A percentile compares a stretch with the other conserved stretches of the same genome.
Evolutionary conservation across 2,329 filamentous ascomycete genomes (phyloP).

Genomic region (Chaetomiaceae sp.): DNA sequence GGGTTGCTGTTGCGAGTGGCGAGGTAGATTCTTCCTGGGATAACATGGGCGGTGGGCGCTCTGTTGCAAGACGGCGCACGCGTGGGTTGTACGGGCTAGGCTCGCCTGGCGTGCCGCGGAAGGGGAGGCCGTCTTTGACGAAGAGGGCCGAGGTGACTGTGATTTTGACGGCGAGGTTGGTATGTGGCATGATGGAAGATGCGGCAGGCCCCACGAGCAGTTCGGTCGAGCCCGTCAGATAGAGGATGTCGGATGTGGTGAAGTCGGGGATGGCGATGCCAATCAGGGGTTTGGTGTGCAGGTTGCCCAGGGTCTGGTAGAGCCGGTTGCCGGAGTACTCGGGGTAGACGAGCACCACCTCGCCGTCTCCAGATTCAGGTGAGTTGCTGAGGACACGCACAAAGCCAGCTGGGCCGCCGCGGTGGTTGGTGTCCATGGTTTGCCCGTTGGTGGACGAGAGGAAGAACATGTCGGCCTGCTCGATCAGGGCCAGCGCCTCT

Average conservation of each 20-base stretch:
- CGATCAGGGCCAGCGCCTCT: slow-evolving; percentile 56
- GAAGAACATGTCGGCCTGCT: slow-evolving; percentile 71
- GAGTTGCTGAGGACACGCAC: slow-evolving; percentile 60
- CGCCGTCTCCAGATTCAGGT: slow-evolving; percentile 17
- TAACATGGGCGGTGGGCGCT: slow-evolving; percentile 38
- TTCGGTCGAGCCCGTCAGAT: slow-evolving; percentile 64
- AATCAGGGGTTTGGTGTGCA: slow-evolving; percentile 60
- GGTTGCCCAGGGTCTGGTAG: slow-evolving; percentile 79
- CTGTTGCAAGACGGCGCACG: slow-evolving; percentile 59
- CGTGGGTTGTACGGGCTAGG: slow-evolving; percentile 76
- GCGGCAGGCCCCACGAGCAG: slow-evolving; percentile 64
- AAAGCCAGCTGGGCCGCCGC: slow-evolving; percentile 72
- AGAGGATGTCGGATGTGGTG: slow-evolving; percentile 66
- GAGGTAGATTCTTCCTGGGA: neutral
- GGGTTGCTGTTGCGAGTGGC: slow-evolving; percentile 44
- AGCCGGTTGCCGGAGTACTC: slow-evolving; percentile 82
- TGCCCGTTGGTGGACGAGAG: slow-evolving; percentile 61
- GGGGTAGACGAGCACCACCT: slow-evolving; percentile 62
- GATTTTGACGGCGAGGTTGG: slow-evolving; percentile 69
- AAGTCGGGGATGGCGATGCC: slow-evolving; percentile 74
- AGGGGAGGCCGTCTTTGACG: slow-evolving; percentile 61
- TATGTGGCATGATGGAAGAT: slow-evolving; percentile 57
- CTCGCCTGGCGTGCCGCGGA: slow-evolving; percentile 57
- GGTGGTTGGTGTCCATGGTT: slow-evolving; percentile 80
- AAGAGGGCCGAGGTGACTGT: slow-evolving; percentile 57